Evolutionary conservation across 768 basidiomycete species (phyloP).

Genomic region (Rhodotorula taiwanensis): DNA sequence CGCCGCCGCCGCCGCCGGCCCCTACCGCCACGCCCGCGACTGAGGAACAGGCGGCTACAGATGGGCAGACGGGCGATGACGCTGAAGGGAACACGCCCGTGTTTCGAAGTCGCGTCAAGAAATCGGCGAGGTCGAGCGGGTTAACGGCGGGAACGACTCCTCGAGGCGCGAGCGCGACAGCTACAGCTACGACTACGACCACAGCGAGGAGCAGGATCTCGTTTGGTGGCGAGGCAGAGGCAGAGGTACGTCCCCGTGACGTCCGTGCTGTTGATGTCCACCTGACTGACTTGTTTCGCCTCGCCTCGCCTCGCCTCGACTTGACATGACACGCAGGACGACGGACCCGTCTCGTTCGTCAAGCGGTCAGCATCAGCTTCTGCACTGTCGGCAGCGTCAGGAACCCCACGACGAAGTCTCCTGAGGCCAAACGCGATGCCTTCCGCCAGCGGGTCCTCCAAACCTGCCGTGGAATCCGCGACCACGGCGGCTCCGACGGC

Average conservation of each 20-base stretch:
- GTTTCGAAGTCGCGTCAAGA: constrained; percentile 25
- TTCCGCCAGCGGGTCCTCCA: no score
- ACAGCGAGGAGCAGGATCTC: no score
- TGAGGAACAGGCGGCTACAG: no score
- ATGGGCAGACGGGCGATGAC: no score
- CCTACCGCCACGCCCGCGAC: no score
- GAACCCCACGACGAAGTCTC: no score
- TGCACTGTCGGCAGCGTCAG: no score
- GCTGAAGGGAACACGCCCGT: constrained; percentile 26
- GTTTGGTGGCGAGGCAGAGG: no score
- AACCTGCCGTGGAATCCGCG: not conserved
- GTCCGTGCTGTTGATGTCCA: no score
- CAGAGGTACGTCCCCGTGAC: not conserved
- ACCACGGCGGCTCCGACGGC: not conserved
- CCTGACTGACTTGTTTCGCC: no score
- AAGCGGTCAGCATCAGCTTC: constrained; percentile 26
- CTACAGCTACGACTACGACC: constrained; percentile 12
- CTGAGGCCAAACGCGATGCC: no score
- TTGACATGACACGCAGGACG: not conserved
- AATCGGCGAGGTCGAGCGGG: constrained; percentile 20
- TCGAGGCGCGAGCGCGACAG: constrained; percentile 11
- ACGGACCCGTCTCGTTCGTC: constrained; percentile 4
- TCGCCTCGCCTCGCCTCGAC: not conserved
- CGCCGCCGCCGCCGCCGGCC: not conserved
- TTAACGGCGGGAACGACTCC: constrained; percentile 11